phyloP scores from a whole-genome alignment of 371 early-diverging fungal species.

The Nematocida sp. region DNA sequence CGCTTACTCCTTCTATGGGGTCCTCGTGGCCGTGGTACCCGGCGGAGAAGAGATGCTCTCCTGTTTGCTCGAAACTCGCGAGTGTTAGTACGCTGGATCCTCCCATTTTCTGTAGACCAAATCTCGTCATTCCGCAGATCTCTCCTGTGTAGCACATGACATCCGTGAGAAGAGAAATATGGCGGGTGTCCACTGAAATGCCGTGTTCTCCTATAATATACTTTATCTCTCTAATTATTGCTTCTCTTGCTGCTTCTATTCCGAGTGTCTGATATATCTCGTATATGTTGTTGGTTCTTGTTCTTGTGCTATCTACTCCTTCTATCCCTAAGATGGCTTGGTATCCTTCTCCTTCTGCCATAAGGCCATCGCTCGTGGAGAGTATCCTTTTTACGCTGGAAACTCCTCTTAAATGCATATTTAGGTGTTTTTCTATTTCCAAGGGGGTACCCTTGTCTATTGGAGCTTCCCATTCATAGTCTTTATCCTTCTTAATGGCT shows the following conservation, averaged over 20 bases:
- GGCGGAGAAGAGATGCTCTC: slow-evolving; percentile 95
- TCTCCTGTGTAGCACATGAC: slow-evolving; percentile 97
- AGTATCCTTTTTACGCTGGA: slow-evolving; percentile 9
- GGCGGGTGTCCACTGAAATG: slow-evolving; percentile 90
- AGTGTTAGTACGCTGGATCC: slow-evolving; percentile 90
- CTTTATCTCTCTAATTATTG: slow-evolving; percentile 76
- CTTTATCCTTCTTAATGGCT: not conserved
- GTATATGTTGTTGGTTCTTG: slow-evolving; percentile 83
- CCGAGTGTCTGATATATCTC: slow-evolving; percentile 85
- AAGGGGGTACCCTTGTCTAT: slow-evolving; percentile 25
- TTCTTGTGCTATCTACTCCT: slow-evolving; percentile 71
- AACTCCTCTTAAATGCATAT: slow-evolving; percentile 37
- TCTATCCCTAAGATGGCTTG: slow-evolving; percentile 75
- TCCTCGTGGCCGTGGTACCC: slow-evolving; percentile 84
- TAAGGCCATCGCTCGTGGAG: slow-evolving; percentile 69
- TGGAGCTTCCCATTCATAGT: slow-evolving; percentile 24
- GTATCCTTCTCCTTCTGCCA: slow-evolving; percentile 88
- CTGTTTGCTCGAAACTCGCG: slow-evolving; percentile 97
- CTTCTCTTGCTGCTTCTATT: slow-evolving; percentile 83
- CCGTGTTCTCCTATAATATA: slow-evolving; percentile 81
- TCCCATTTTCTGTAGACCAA: slow-evolving; percentile 96
- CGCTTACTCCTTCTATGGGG: slow-evolving; percentile 85
- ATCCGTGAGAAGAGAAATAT: slow-evolving; percentile 92
- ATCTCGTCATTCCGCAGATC: slow-evolving; percentile 92
- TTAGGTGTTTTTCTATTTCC: slow-evolving; percentile 52